Conservation (phyloP, 2,329 filamentous ascomycete genomes). For the Septoria petroselini region DNA sequence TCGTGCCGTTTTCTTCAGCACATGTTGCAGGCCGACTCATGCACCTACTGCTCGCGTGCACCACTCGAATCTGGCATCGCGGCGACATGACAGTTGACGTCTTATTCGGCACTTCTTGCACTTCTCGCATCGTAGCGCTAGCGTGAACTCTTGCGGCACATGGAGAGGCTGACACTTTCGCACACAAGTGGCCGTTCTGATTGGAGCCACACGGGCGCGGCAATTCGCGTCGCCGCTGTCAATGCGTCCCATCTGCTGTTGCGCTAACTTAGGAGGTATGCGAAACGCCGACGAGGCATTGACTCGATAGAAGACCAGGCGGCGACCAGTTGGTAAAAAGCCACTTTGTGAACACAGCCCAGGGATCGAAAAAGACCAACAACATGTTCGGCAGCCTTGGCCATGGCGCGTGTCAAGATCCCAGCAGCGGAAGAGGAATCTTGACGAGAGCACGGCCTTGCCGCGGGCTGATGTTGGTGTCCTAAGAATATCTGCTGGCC, state of each 20-base stretch:
- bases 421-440: slow-evolving; percentile 15
- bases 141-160: not conserved
- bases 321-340: not conserved
- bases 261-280: no score
- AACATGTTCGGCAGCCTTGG: slow-evolving; percentile 11
- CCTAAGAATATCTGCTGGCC: slow-evolving; percentile 15
- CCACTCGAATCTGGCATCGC: no score
- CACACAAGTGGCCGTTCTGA: not conserved
- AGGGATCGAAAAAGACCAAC: not conserved
- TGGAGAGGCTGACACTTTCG: not conserved
- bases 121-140: not conserved
- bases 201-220: no score
- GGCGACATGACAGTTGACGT: no score
- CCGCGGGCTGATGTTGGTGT: slow-evolving; percentile 1
- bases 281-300: no score
- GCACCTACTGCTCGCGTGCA: no score
- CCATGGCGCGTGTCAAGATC: slow-evolving; percentile 14
- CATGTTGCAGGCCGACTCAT: no score
- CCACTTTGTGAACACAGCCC: not conserved
- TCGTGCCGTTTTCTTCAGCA: not conserved
- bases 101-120: no score
- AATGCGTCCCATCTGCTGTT: no score
- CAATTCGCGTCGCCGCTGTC: no score
- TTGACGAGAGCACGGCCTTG: slow-evolving; percentile 12
- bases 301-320: not conserved